Conservation (phyloP, 2,329 filamentous ascomycete species). For the Lachnellula suecica region DNA sequence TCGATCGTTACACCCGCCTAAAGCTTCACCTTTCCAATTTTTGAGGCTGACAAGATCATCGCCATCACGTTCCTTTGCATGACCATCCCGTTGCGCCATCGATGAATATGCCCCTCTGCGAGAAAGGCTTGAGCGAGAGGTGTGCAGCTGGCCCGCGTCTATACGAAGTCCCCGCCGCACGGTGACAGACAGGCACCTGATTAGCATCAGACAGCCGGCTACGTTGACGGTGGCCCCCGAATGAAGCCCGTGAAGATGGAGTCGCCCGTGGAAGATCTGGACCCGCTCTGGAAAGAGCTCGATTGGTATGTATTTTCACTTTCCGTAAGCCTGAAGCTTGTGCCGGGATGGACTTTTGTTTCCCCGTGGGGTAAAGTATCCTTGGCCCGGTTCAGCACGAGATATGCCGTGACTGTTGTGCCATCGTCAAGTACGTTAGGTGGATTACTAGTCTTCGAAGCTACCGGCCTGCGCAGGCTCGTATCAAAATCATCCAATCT, state of each 20-base stretch:
- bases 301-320: constrained; percentile 28
- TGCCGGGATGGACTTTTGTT: constrained; percentile 3
- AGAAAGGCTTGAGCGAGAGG: constrained; percentile 6
- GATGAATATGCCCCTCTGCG: background rate
- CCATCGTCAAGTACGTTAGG: background rate
- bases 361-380: constrained; percentile 8
- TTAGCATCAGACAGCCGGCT: constrained; percentile 1
- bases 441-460: background rate
- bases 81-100: background rate
- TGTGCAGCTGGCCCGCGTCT: constrained; percentile 20
- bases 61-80: background rate
- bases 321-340: background rate
- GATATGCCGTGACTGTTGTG: background rate
- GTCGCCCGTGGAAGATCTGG: constrained; percentile 46
- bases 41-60: background rate
- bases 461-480: background rate
- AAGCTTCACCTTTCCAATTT: too few species aligned
- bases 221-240: constrained; percentile 15
- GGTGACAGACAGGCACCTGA: constrained; percentile 22
- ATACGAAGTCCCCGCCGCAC: constrained; percentile 24
- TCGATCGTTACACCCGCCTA: background rate
- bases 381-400: background rate
- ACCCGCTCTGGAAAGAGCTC: constrained; percentile 32
- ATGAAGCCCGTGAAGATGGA: constrained; percentile 42
- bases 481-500: background rate